Base-by-base conservation (phyloP, 495 filamentous ascomycete species). In the Lindgomyces ingoldianus region DNA sequence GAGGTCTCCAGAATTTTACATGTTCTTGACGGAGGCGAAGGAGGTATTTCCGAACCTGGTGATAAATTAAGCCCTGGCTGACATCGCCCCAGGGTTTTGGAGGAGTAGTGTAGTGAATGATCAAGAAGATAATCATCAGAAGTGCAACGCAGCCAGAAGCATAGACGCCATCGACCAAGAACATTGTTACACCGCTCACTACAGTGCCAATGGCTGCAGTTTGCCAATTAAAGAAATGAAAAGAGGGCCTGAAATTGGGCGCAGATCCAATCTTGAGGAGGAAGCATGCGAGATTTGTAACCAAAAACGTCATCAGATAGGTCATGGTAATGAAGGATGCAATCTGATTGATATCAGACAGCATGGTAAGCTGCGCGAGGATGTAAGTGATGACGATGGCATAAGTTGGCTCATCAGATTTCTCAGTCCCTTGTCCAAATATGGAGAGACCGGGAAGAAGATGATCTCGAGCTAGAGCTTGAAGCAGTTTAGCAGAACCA, bases 41-140 rank as follows among this genome's bases (percentile, higher is more conserved):
- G 18, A 96, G 75, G 65, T 96, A 96, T 70, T 96, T 96, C 52
- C 91, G 83, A 4, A 96, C 91, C 76, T 96, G 91, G 67, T 96
- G 91, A 68, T 94, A 96, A 50, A 96, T 96, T 56, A 96, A 76
- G 71, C 87, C 91, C 68, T 96, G 91, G 30, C 88, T 91, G 36
- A 96, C 91, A 75, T 96, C 91, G 0, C 91, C 91, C 91, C 91
- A 96, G 9, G 87, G 83, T 70, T 94, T 96, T 0, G 91, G 91
- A 4, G 90, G 89, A 41, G 87, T 89, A 14, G 82, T 85, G 67
- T 92, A 96, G 69, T 96, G 91, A 41, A 96, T 93, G 48, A 96
- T 71, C 16, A 93, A 77, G 72, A 96, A 96, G 18, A 96, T 79
- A 14, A 89, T 73, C 10, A 93, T 79, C 9, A 95, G 73, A 10